These are phyloP conservation scores for Cercis canadensis DNA, from an alignment of 306 rosid species.

Conservation along the genomic window DNA sequence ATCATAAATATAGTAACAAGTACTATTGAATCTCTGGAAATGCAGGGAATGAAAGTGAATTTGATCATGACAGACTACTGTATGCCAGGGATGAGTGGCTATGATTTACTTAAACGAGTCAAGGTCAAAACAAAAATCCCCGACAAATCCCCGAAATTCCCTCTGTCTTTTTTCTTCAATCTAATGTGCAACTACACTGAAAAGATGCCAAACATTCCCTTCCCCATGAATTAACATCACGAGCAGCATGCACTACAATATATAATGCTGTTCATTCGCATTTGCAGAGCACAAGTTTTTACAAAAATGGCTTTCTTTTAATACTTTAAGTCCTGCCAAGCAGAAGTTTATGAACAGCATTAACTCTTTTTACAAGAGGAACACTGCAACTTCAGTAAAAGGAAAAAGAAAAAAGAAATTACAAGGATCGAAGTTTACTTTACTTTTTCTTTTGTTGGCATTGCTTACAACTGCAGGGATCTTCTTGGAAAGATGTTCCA, in stretches of 20 bases:
- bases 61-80: constrained; percentile 99
- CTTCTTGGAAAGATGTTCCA: constrained; percentile 94
- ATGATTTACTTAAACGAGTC: constrained; percentile 90
- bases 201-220: constrained; percentile 44
- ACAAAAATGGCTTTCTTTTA: constrained; percentile 2
- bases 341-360: constrained; percentile 7
- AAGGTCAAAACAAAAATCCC: constrained; percentile 65
- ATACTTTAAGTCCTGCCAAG: neutral
- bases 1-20: constrained; percentile 14
- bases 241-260: neutral
- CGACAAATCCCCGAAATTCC: constrained; percentile 49
- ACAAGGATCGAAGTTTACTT: constrained; percentile 23
- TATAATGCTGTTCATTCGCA: constrained; percentile 15
- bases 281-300: constrained; percentile 10
- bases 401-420: constrained; percentile 28
- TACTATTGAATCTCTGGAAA: constrained; percentile 21
- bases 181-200: neutral
- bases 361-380: neutral
- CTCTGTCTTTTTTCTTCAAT: constrained; percentile 31
- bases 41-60: constrained; percentile 89
- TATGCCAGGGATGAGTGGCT: constrained; percentile 99
- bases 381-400: constrained; percentile 28
- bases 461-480: constrained; percentile 67
- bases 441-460: constrained; percentile 40
- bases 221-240: constrained; percentile 27